A percentile compares a stretch with the other conserved stretches of the same genome.
Evolutionary conservation across 495 filamentous ascomycete species (phyloP).

Genomic region (Hyaloscypha hepaticicola): DNA sequence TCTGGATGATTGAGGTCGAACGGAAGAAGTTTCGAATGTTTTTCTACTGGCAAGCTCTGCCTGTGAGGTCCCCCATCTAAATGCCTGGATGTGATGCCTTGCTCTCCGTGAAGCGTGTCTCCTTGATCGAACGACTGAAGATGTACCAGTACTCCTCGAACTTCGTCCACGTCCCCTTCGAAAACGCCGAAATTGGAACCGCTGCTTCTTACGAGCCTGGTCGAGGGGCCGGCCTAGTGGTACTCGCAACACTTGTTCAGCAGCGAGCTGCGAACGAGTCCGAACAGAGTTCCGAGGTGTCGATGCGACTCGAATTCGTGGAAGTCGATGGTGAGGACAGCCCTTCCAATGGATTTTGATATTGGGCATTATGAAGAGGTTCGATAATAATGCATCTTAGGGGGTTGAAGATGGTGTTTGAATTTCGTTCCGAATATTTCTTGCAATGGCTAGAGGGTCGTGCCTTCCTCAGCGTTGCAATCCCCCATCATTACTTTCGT

Average conservation of each 20-base stretch:
- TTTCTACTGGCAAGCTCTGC: slow-evolving; percentile 8
- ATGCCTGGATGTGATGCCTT: slow-evolving; percentile 17
- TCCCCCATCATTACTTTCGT: not conserved
- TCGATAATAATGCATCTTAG: slow-evolving; percentile 24
- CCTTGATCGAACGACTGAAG: slow-evolving; percentile 4
- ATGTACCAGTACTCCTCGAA: slow-evolving; percentile 16
- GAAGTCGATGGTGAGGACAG: slow-evolving; percentile 43
- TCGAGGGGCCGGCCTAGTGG: slow-evolving; percentile 32
- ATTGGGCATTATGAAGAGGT: slow-evolving; percentile 42
- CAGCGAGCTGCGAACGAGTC: slow-evolving; percentile 36
- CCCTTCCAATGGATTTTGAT: slow-evolving; percentile 51
- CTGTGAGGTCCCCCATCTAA: slow-evolving; percentile 16
- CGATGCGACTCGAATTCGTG: slow-evolving; percentile 35
- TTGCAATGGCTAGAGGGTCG: not conserved
- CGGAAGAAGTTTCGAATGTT: not conserved
- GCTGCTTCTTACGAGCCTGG: slow-evolving; percentile 19
- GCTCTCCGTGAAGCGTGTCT: slow-evolving; percentile 4
- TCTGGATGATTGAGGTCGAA: not conserved
- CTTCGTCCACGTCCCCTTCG: slow-evolving; percentile 13
- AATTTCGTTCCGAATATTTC: not conserved
- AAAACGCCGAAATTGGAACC: slow-evolving; percentile 2
- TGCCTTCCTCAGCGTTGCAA: not conserved
- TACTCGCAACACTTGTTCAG: slow-evolving; percentile 37
- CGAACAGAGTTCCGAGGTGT: slow-evolving; percentile 19
- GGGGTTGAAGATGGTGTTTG: not conserved